Conservation (phyloP, 1,284 basidiomycete species). For the Leccinum angustisporum region DNA sequence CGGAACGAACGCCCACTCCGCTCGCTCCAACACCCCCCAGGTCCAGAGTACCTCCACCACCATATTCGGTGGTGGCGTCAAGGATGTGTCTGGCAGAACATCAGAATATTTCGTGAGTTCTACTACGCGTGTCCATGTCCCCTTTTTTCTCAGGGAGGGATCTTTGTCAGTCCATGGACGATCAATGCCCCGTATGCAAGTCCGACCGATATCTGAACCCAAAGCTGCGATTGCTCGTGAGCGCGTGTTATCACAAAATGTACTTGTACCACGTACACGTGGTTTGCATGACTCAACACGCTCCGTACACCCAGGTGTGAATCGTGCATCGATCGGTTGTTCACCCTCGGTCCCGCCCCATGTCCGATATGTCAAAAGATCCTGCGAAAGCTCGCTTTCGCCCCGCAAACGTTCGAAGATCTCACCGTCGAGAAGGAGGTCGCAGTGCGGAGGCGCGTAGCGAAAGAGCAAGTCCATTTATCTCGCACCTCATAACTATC, state of each 20-base stretch:
- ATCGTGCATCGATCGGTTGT: constrained; percentile 95
- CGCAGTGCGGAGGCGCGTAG: constrained; percentile 81
- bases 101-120: constrained; percentile 72
- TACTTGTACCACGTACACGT: constrained; percentile 36
- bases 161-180: constrained; percentile 74
- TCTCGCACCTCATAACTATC: background rate
- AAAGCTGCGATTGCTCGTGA: constrained; percentile 90
- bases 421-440: constrained; percentile 97
- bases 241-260: constrained; percentile 99
- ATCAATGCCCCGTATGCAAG: constrained; percentile 97
- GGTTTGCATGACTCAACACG: constrained; percentile 13
- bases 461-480: constrained; percentile 64
- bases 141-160: constrained; percentile 9
- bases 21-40: constrained; percentile 67
- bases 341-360: constrained; percentile 93
- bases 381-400: constrained; percentile 92
- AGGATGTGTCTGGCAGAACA: constrained; percentile 77
- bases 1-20: constrained; percentile 43
- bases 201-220: constrained; percentile 96
- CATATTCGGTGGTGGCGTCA: constrained; percentile 76
- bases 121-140: background rate
- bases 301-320: constrained; percentile 72
- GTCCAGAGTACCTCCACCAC: constrained; percentile 69
- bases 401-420: constrained; percentile 97
- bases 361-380: constrained; percentile 92